These are phyloP conservation scores for Phialophora expanda DNA, from an alignment of 2,329 filamentous ascomycete genomes.

Conservation along the genomic window DNA sequence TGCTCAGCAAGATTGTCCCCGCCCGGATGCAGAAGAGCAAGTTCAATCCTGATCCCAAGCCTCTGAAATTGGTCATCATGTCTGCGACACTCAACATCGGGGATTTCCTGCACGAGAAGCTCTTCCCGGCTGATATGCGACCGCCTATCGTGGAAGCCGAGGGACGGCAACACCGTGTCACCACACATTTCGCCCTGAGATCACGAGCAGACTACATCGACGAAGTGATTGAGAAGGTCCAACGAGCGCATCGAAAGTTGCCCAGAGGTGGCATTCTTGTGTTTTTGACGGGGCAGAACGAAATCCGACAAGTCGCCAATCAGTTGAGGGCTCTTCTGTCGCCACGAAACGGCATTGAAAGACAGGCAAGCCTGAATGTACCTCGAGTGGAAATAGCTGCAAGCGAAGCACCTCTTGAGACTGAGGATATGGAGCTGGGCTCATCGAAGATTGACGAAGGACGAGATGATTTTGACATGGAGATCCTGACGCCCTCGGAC, in stretches of 20 bases:
- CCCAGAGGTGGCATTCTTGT: slow-evolving; percentile 90
- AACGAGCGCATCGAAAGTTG: slow-evolving; percentile 83
- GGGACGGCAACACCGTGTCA: slow-evolving; percentile 89
- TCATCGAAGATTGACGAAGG: slow-evolving; percentile 55
- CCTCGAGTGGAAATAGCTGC: slow-evolving; percentile 77
- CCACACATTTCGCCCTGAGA: slow-evolving; percentile 81
- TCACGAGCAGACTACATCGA: slow-evolving; percentile 89
- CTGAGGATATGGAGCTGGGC: slow-evolving; percentile 85
- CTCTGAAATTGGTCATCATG: slow-evolving; percentile 96
- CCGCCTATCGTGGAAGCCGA: slow-evolving; percentile 89
- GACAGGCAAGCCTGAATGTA: slow-evolving; percentile 54
- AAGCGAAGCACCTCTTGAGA: slow-evolving; percentile 77
- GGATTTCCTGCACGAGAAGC: slow-evolving; percentile 83
- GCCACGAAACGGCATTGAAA: slow-evolving; percentile 2
- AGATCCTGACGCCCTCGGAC: slow-evolving; percentile 65
- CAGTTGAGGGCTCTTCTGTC: slow-evolving; percentile 61
- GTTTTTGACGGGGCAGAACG: slow-evolving; percentile 91
- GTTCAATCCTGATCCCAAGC: slow-evolving; percentile 73
- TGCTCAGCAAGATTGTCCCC: slow-evolving; percentile 91
- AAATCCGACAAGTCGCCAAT: slow-evolving; percentile 84
- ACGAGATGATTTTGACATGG: slow-evolving; percentile 61
- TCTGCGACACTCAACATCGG: slow-evolving; percentile 90
- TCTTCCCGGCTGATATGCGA: slow-evolving; percentile 70
- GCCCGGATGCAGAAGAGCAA: slow-evolving; percentile 75
- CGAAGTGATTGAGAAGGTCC: slow-evolving; percentile 86